Conservation (phyloP, 805 yeast genomes). For the Kodamaea sagamina region DNA sequence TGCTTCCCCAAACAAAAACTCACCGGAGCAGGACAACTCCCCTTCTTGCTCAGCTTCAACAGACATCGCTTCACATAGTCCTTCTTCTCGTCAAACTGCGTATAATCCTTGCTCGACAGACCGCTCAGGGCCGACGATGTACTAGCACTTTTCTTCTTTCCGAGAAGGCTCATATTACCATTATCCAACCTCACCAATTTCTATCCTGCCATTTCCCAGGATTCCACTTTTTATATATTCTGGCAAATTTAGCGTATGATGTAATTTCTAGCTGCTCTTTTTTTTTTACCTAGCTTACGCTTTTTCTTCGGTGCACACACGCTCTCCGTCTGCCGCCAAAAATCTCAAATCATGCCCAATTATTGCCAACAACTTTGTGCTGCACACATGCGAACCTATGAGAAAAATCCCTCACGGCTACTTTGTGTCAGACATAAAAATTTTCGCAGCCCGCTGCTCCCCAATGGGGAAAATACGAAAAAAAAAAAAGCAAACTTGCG, state of each 20-base stretch:
- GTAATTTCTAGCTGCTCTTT: slow-evolving; percentile 4
- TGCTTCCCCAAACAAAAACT: slow-evolving; percentile 44
- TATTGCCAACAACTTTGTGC: slow-evolving; percentile 2
- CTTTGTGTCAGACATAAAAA: slow-evolving; percentile 11
- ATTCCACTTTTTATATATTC: slow-evolving; percentile 4
- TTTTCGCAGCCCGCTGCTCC: slow-evolving; percentile 9
- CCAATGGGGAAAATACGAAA: slow-evolving; percentile 8
- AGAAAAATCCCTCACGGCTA: slow-evolving; percentile 12
- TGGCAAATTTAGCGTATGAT: slow-evolving; percentile 7
- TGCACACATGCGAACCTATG: slow-evolving; percentile 9
- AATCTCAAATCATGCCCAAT: slow-evolving; percentile 1
- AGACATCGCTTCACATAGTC: slow-evolving; percentile 46
- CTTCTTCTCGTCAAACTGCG: slow-evolving; percentile 47
- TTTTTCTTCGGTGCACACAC: slow-evolving; percentile 7
- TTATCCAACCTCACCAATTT: not conserved
- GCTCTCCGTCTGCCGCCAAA: not conserved
- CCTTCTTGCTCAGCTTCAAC: slow-evolving; percentile 21
- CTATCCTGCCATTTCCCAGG: too few relatives aligned
- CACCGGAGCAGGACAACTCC: slow-evolving; percentile 27
- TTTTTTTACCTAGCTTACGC: slow-evolving; percentile 2
- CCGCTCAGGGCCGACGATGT: slow-evolving; percentile 3
- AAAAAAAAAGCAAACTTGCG: slow-evolving; percentile 1
- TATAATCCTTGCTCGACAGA: slow-evolving; percentile 12
- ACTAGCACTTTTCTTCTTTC: slow-evolving; percentile 11
- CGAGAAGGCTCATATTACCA: slow-evolving; percentile 43